These are phyloP conservation scores for Xerocomus brunneocitrinus DNA, from an alignment of 768 basidiomycete species.

Conservation along the genomic window DNA sequence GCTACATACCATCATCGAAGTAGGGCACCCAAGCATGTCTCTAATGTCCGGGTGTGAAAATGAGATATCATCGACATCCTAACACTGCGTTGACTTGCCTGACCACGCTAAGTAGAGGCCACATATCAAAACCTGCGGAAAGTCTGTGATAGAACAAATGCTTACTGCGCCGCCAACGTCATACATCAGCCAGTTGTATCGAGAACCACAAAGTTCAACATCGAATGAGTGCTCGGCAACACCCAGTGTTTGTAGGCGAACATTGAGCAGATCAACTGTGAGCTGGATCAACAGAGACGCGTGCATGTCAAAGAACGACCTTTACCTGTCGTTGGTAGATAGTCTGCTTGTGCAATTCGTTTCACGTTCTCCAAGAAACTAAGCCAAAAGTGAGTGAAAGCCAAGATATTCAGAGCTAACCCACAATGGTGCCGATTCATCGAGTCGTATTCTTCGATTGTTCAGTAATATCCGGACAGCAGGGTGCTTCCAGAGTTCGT, in stretches of 20 bases:
- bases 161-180: conserved; percentile 82
- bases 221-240: conserved; percentile 74
- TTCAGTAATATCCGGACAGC: conserved; percentile 54
- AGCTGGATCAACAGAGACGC: background rate
- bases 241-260: conserved; percentile 76
- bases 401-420: conserved; percentile 20
- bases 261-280: conserved; percentile 72
- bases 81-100: conserved; percentile 38
- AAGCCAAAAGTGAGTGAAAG: conserved; percentile 4
- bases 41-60: conserved; percentile 33
- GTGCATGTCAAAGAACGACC: conserved; percentile 6
- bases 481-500: conserved; percentile 67
- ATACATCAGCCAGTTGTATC: conserved; percentile 74
- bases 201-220: conserved; percentile 55
- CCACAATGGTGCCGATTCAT: conserved; percentile 76
- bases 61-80: conserved; percentile 12
- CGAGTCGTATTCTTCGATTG: conserved; percentile 57
- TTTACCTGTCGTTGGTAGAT: conserved; percentile 64
- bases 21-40: conserved; percentile 80
- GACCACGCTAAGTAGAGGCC: conserved; percentile 45
- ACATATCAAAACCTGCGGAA: conserved; percentile 2
- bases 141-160: conserved; percentile 11
- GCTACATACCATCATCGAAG: conserved; percentile 71
- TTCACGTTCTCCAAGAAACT: conserved; percentile 68
- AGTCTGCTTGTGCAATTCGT: conserved; percentile 65